A percentile compares a stretch with the other conserved stretches of the same genome.
phyloP scores from a whole-genome alignment of 2,329 filamentous ascomycete genomes.

The Ramularia endophylla region DNA sequence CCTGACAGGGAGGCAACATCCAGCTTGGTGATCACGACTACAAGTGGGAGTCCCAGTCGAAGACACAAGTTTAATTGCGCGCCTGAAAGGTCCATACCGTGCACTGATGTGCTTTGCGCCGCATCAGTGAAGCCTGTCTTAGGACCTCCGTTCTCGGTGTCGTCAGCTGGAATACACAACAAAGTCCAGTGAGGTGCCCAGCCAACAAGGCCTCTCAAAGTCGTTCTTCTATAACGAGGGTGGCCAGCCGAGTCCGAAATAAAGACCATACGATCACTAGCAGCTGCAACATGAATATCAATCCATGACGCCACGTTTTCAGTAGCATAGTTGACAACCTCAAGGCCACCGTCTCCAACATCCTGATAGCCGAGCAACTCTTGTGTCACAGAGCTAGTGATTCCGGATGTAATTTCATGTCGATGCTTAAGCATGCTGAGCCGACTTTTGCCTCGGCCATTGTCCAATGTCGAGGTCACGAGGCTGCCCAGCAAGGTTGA shows the following conservation, averaged over 20 bases:
- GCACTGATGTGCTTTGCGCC: slow-evolving; percentile 45
- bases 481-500: slow-evolving; percentile 84
- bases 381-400: slow-evolving; percentile 92
- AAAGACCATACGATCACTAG: slow-evolving; percentile 71
- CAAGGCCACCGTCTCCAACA: slow-evolving; percentile 20
- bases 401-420: slow-evolving; percentile 84
- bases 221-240: slow-evolving; percentile 81
- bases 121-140: slow-evolving; percentile 43
- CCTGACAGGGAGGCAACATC: slow-evolving; percentile 73
- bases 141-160: slow-evolving; percentile 47
- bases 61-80: slow-evolving; percentile 82
- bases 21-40: slow-evolving; percentile 83
- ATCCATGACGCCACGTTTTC: slow-evolving; percentile 88
- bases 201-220: slow-evolving; percentile 80
- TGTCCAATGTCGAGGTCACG: slow-evolving; percentile 82
- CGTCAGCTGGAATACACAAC: slow-evolving; percentile 79
- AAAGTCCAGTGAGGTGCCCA: slow-evolving; percentile 95
- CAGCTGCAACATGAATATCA: slow-evolving; percentile 78
- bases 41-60: slow-evolving; percentile 68
- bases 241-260: slow-evolving; percentile 90
- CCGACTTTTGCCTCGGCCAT: slow-evolving; percentile 84
- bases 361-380: slow-evolving; percentile 78
- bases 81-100: slow-evolving; percentile 64
- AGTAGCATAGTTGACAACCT: slow-evolving; percentile 76
- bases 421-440: slow-evolving; percentile 84